These are phyloP conservation scores for Alternaria conjuncta DNA, from an alignment of 2,329 filamentous ascomycete genomes.

Conservation along the genomic window DNA sequence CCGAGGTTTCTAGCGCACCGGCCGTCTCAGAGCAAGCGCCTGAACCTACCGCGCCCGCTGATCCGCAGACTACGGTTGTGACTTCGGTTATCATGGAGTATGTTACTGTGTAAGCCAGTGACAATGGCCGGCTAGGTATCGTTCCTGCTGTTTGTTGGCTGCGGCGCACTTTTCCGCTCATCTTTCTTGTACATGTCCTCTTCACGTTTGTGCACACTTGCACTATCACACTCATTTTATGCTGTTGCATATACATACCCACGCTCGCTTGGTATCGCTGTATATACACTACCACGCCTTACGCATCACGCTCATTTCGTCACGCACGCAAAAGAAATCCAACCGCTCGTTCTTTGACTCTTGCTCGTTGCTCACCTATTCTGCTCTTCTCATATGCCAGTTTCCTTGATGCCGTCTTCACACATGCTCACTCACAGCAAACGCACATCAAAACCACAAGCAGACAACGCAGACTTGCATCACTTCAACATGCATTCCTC, in stretches of 20 bases:
- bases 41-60: slow-evolving; percentile 5
- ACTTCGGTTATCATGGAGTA: slow-evolving; percentile 26
- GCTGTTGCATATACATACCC: not conserved
- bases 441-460: not conserved
- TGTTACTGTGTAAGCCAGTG: slow-evolving; percentile 10
- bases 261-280: not conserved
- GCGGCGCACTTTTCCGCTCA: not conserved
- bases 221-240: not conserved
- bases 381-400: not conserved
- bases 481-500: not conserved
- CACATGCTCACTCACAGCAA: not conserved
- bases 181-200: not conserved
- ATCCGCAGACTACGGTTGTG: slow-evolving; percentile 17
- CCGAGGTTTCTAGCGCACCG: not conserved
- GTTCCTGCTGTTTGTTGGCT: not conserved
- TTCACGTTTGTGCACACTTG: not conserved
- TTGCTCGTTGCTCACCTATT: not conserved
- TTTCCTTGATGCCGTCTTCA: not conserved
- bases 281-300: not conserved
- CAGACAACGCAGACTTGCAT: not conserved
- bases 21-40: not conserved
- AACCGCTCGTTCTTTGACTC: not conserved
- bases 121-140: not conserved
- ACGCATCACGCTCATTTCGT: not conserved
- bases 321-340: not conserved